These are phyloP conservation scores for Ustilago esculenta DNA, from an alignment of 1,284 basidiomycete species.

Conservation along the genomic window DNA sequence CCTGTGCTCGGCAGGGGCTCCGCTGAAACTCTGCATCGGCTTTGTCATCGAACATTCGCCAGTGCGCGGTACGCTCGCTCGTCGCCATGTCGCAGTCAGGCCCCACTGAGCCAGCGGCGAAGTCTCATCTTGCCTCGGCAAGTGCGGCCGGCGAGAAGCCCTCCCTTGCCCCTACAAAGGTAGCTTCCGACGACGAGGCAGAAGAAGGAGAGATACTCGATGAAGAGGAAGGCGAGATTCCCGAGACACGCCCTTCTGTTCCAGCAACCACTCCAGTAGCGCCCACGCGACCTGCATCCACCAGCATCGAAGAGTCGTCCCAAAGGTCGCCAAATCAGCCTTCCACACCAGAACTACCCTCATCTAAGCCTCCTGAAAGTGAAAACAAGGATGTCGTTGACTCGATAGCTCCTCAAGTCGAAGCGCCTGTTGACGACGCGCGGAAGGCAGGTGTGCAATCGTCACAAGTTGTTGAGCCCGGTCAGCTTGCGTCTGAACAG, in stretches of 20 bases:
- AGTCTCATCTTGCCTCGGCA: constrained; percentile 2
- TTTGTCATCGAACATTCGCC: background rate
- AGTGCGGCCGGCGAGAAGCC: constrained; percentile 1
- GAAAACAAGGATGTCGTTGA: background rate
- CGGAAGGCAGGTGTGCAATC: background rate
- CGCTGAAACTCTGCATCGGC: too few relatives aligned
- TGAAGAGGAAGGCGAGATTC: constrained; percentile 46
- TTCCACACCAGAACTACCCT: constrained; percentile 10
- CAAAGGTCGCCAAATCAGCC: constrained; percentile 16
- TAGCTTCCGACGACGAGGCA: constrained; percentile 32
- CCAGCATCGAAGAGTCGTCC: constrained; percentile 2
- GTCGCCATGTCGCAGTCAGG: constrained; percentile 29
- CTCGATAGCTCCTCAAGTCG: background rate
- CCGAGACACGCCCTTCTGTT: constrained; percentile 12
- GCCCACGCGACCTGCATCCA: constrained; percentile 1
- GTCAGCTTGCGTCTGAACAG: background rate
- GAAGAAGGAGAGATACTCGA: constrained; percentile 47
- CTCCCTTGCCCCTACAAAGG: constrained; percentile 6
- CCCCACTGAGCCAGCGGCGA: constrained; percentile 4
- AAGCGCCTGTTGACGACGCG: background rate
- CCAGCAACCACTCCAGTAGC: background rate
- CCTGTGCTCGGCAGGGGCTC: too few relatives aligned
- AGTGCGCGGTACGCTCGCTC: background rate
- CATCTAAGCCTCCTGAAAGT: background rate
- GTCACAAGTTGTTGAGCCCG: background rate